Evolutionary conservation across 2,329 filamentous ascomycete species (phyloP).

Genomic region (Biscogniauxia sp.): DNA sequence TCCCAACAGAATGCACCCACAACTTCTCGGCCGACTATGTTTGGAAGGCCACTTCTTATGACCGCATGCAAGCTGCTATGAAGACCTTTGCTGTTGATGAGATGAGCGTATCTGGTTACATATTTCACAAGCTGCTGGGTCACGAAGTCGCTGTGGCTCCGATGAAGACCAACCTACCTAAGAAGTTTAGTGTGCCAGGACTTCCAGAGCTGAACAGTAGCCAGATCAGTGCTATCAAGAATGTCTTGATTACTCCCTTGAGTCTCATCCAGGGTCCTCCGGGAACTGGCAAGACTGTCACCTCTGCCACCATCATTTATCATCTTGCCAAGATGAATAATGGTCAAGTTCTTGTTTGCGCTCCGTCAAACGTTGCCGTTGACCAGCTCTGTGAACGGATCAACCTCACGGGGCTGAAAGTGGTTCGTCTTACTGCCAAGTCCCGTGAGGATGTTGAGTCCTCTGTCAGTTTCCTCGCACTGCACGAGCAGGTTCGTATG

Average conservation of each 20-base stretch:
- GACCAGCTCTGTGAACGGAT: slow-evolving; percentile 98
- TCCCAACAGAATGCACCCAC: slow-evolving; percentile 93
- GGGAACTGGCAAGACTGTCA: slow-evolving; percentile 97
- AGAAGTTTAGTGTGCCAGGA: slow-evolving; percentile 94
- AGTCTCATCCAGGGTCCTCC: slow-evolving; percentile 96
- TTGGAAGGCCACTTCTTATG: slow-evolving; percentile 98
- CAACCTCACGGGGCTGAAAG: slow-evolving; percentile 90
- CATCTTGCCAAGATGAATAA: slow-evolving; percentile 94
- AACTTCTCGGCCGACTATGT: slow-evolving; percentile 99
- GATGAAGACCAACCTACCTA: slow-evolving; percentile 92
- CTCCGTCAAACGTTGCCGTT: slow-evolving; percentile 96
- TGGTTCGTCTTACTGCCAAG: slow-evolving; percentile 96
- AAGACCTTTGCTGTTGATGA: slow-evolving; percentile 98
- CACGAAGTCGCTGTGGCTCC: slow-evolving; percentile 92
- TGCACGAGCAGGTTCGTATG: slow-evolving; percentile 96
- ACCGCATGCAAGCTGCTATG: slow-evolving; percentile 99
- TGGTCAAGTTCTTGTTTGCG: slow-evolving; percentile 92
- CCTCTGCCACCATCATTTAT: slow-evolving; percentile 97
- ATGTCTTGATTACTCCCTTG: slow-evolving; percentile 86
- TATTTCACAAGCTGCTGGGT: slow-evolving; percentile 94
- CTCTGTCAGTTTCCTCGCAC: slow-evolving; percentile 90
- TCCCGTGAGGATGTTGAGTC: slow-evolving; percentile 98
- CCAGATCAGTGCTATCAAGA: slow-evolving; percentile 95
- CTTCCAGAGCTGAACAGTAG: slow-evolving; percentile 93
- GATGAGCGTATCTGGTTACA: slow-evolving; percentile 97